phyloP scores from a whole-genome alignment of 176 grass and related monocot genomes.

The Zizania latifolia region DNA sequence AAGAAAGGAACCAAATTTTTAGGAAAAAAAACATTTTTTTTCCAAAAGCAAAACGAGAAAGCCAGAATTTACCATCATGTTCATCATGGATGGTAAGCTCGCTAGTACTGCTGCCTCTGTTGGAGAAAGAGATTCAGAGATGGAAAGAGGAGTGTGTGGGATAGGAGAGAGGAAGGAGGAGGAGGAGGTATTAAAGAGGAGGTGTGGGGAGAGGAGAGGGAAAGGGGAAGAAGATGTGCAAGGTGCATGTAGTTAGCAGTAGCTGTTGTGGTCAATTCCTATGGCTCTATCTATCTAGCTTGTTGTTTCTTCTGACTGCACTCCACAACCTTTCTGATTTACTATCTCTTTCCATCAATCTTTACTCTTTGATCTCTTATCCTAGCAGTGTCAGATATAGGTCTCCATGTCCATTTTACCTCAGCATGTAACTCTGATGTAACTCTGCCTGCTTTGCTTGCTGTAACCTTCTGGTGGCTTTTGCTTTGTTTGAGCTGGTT shows the following conservation, averaged over 20 bases:
- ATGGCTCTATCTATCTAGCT: background rate
- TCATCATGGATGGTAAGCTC: conserved; percentile 34
- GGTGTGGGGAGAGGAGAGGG: background rate
- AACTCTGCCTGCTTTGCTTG: conserved; percentile 4
- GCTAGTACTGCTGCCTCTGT: background rate
- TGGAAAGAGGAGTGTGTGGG: conserved; percentile 23
- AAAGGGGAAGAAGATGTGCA: conserved; percentile 26
- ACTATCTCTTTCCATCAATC: background rate
- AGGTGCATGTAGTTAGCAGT: conserved; percentile 41
- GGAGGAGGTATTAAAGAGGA: conserved; percentile 38
- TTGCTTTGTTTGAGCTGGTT: conserved; percentile 20
- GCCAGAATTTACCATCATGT: conserved; percentile 53
- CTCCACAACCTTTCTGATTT: background rate
- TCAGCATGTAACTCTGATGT: conserved; percentile 11
- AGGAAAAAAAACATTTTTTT: background rate
- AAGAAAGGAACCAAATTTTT: background rate
- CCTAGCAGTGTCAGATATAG: conserved; percentile 27
- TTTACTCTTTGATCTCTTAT: conserved; percentile 3
- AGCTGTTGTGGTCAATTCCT: conserved; percentile 34
- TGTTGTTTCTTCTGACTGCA: conserved; percentile 19
- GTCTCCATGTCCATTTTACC: conserved; percentile 24
- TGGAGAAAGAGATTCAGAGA: conserved; percentile 35
- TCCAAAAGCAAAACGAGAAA: conserved; percentile 27
- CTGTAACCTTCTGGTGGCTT: background rate
- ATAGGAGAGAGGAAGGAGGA: conserved; percentile 12